These are phyloP conservation scores for Viridothelium virens DNA, from an alignment of 495 filamentous ascomycete genomes.

Conservation along the genomic window DNA sequence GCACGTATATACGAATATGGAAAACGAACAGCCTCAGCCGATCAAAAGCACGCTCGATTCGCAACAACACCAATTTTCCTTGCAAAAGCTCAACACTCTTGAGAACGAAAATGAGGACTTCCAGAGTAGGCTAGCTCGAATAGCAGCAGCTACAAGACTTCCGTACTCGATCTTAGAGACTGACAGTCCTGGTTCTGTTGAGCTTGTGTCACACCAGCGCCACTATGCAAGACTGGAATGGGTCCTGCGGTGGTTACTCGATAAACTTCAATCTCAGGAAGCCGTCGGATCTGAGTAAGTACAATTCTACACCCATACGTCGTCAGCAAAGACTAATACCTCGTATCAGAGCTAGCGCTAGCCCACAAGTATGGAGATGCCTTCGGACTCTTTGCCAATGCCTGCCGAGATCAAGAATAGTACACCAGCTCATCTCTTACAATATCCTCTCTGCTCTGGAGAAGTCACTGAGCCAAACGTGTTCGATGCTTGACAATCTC, in stretches of 20 bases:
- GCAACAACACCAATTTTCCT: constrained; percentile 11
- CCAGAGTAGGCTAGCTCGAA: not conserved
- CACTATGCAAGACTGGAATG: constrained; percentile 50
- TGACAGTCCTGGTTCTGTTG: not conserved
- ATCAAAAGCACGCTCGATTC: not conserved
- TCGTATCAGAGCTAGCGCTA: not conserved
- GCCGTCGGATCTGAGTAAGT: constrained; percentile 15
- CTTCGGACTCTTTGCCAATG: constrained; percentile 2
- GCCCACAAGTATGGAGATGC: not conserved
- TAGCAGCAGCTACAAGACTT: constrained; percentile 11
- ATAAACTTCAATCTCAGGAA: constrained; percentile 43
- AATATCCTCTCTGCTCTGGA: constrained; percentile 10
- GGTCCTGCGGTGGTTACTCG: constrained; percentile 60
- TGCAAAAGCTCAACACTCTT: constrained; percentile 24
- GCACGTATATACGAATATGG: not conserved
- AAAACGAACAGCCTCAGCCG: not conserved
- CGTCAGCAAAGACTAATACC: not conserved
- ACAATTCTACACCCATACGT: not conserved
- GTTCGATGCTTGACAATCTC: not conserved
- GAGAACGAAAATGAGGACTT: not conserved
- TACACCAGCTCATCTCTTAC: constrained; percentile 14
- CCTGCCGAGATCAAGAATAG: constrained; percentile 11
- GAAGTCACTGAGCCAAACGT: not conserved
- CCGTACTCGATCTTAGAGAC: not conserved
- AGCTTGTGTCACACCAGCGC: constrained; percentile 5